Conservation (phyloP, 2,329 filamentous ascomycete genomes). For the Ophiostoma sp. region DNA sequence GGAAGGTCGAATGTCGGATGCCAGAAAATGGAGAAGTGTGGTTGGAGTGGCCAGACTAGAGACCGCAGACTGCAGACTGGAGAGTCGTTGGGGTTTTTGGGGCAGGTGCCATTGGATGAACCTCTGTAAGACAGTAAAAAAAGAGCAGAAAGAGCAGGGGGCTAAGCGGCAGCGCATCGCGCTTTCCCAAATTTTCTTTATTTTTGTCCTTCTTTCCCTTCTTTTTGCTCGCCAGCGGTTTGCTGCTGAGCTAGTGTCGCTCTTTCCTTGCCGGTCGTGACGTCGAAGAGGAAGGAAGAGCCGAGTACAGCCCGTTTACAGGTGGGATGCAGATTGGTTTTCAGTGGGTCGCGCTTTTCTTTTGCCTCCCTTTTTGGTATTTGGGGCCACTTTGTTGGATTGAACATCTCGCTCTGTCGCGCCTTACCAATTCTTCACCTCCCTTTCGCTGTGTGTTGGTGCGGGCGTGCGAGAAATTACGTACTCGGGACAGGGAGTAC, state of each 20-base stretch:
- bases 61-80: no score
- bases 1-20: constrained; percentile 8
- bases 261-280: not conserved
- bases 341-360: not conserved
- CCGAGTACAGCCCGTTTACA: not conserved
- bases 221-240: not conserved
- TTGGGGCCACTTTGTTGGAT: not conserved
- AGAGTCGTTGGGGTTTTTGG: not conserved
- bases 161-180: not conserved
- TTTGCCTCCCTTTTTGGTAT: not conserved
- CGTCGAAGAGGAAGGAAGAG: constrained; percentile 10
- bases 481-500: constrained; percentile 18
- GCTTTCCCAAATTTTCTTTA: not conserved
- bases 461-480: constrained; percentile 12
- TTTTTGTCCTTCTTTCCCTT: not conserved
- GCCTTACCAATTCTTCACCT: constrained; percentile 2
- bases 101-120: not conserved
- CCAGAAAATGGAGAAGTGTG: constrained; percentile 1
- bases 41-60: constrained; percentile 5
- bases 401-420: not conserved
- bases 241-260: constrained; percentile 10
- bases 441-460: not conserved
- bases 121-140: not conserved
- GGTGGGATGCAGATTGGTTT: not conserved
- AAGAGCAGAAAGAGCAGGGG: not conserved